Base-by-base conservation (phyloP, 2,329 filamentous ascomycete species). In the Calonectria ilicicola region DNA sequence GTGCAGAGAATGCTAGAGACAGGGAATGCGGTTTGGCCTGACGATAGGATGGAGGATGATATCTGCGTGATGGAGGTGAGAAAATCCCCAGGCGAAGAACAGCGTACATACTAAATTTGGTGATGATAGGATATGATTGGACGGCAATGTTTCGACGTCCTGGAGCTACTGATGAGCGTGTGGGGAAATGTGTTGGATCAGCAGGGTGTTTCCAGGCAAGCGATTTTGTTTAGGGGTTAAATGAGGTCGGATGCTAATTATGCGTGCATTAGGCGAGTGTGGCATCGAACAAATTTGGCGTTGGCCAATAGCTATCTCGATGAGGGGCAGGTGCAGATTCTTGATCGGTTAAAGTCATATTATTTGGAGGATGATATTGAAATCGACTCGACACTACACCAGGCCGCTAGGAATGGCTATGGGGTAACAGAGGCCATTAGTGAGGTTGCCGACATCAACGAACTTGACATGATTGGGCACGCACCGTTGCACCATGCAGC, bases 271-370 rank as follows among this genome's bases (percentile, higher is more conserved):
- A 56, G 49, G 10, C 29, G 49, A 15, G 49, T 35, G 19, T 35
- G 1, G 27, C 27, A 21, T 35, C 15, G 1, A 21, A 1, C 5
- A 7, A 29, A 53, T n/a, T 12, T 15, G 26, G 3, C 27, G 0
- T 35, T 56, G 9, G 3, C 19, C 17, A 2, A 21, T 14, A 0
- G 1, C 6, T 1, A 8, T 17, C 51, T 32, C 0, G 7, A 5
- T 14, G 27, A 56, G 2, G 3, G 10, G 7, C 3, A 56, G 29
- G 15, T 21, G 8, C 19, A 15, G 0, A 1, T 56, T 35, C 2
- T 56, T 8, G 27, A 10, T 14, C 27, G 8, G 1, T 21, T 56
- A 19, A n/a, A 35, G 27, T 56, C 27, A 8, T 35, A 21, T 35
- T n/a, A 19, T 23, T n/a, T n/a, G n/a, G 19, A n/a, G n/a, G n/a